These are phyloP conservation scores for Eucalyptus curtisii DNA, from an alignment of 345 rosid genomes.

Conservation along the genomic window DNA sequence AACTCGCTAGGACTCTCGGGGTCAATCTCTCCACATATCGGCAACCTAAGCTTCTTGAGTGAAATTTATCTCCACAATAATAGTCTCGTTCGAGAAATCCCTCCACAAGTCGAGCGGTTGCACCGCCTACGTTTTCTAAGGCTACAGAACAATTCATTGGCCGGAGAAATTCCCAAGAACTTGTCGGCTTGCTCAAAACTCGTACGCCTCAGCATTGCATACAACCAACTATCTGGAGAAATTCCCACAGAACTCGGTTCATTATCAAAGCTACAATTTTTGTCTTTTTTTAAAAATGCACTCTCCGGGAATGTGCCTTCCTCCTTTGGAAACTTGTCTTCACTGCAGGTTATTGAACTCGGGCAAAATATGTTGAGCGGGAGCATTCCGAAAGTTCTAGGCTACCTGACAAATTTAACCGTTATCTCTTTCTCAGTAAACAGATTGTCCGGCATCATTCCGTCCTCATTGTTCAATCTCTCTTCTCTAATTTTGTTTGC, in stretches of 20 bases:
- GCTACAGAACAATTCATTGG: not conserved
- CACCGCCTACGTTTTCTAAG: accelerated
- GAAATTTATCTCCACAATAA: not conserved
- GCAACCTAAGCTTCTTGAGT: not conserved
- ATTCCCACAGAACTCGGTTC: not conserved
- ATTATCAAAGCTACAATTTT: accelerated
- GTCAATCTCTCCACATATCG: not conserved
- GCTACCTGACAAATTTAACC: not conserved
- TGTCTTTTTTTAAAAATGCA: not conserved
- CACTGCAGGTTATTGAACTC: accelerated
- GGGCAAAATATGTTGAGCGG: accelerated
- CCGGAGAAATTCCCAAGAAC: not conserved
- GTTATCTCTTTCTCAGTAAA: accelerated
- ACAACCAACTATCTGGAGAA: not conserved
- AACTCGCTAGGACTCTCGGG: accelerated
- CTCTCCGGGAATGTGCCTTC: not conserved
- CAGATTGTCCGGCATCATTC: not conserved
- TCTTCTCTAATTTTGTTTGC: not conserved
- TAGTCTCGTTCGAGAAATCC: not conserved
- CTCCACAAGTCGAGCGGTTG: not conserved
- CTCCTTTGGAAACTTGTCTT: not conserved
- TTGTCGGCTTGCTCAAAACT: not conserved
- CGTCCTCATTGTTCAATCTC: constrained; percentile 7
- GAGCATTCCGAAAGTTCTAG: not conserved
- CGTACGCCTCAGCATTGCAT: accelerated